These are phyloP conservation scores for Diutina ranongensis DNA, from an alignment of 1,139 yeast genomes.

Conservation along the genomic window DNA sequence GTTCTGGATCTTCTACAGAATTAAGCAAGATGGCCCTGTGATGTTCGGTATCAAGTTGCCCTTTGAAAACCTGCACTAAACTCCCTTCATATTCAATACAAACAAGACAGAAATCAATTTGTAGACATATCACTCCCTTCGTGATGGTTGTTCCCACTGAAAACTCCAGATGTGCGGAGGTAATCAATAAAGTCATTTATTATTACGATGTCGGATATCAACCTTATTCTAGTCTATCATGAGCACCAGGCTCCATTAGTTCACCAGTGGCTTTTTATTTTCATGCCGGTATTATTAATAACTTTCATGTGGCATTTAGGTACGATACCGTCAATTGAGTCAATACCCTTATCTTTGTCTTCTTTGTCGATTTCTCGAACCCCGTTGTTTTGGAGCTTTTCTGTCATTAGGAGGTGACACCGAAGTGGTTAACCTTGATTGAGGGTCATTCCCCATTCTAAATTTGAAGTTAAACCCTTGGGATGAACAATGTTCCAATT, in stretches of 20 bases:
- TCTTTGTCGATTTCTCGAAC: background rate
- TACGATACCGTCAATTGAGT: too few relatives aligned
- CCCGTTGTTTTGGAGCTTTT: background rate
- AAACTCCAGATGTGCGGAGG: too few relatives aligned
- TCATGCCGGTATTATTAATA: background rate
- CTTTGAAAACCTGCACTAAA: conserved; percentile 4
- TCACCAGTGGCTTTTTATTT: background rate
- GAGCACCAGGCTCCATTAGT: conserved; percentile 1
- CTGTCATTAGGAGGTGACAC: background rate
- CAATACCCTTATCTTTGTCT: background rate
- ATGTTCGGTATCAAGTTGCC: conserved; percentile 6
- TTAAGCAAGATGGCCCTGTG: conserved; percentile 41
- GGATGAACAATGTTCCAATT: background rate
- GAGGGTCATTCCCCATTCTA: background rate
- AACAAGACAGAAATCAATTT: background rate
- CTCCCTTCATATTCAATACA: background rate
- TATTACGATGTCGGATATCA: too few relatives aligned
- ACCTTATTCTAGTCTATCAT: too few relatives aligned
- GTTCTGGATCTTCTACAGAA: conserved; percentile 75
- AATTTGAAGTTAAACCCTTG: conserved; percentile 1
- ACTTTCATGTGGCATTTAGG: background rate
- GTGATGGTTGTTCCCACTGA: too few relatives aligned
- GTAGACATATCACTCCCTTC: too few relatives aligned
- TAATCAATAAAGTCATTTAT: too few relatives aligned
- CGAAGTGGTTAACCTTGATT: background rate